Base-by-base conservation (phyloP, 176 grass and related monocot species). In the Phyllostachys edulis region DNA sequence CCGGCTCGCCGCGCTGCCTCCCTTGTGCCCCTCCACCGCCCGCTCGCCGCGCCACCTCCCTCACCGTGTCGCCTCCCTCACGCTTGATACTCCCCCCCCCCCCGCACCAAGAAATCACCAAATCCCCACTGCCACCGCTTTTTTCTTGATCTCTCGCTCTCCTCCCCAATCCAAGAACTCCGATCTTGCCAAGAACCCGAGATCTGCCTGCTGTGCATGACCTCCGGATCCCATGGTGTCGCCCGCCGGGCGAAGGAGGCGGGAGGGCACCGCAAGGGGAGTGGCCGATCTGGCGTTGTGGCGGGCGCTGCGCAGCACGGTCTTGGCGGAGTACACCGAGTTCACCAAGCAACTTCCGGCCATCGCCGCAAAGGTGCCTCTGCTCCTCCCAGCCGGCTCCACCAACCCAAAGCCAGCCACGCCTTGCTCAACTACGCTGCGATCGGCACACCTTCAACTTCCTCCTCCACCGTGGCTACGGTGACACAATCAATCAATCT, bases 281-380 rank as follows among this genome's bases (percentile, higher is more conserved):
- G 42, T 92, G 95, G 90, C 84, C 93, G 64, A 97, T 97, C 84
- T 97, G 94, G 89, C 92, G 23, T 97, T 97, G 95, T 94, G 46
- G 90, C 95, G n/a, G n/a, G n/a, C n/a, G n/a, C n/a, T n/a, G 70
- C 89, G 95, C 80, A 92, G 95, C 55, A 97, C 94, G 23, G 95
- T 97, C 59, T 75, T 97, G 55, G 86, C 95, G 26, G 95, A 97
- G 87, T 94, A 97, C 89, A 97, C 95, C 12, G 95, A 97, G 85
- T 94, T 87, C 85, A 97, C 95, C 44, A n/a, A 92, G 95, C 16
- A 97, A 94, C 85, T 97, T 97, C 90, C 95, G 45, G 88, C 92
- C 54, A 92, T 97, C 69, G 92, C 95, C 1, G 82, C 83, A 54
- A 90, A 90, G n/a, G 77, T 97, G 95, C 82, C 89, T 97, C 92